Base-by-base conservation (phyloP, 768 basidiomycete species). In the Lentinula aciculospora region DNA sequence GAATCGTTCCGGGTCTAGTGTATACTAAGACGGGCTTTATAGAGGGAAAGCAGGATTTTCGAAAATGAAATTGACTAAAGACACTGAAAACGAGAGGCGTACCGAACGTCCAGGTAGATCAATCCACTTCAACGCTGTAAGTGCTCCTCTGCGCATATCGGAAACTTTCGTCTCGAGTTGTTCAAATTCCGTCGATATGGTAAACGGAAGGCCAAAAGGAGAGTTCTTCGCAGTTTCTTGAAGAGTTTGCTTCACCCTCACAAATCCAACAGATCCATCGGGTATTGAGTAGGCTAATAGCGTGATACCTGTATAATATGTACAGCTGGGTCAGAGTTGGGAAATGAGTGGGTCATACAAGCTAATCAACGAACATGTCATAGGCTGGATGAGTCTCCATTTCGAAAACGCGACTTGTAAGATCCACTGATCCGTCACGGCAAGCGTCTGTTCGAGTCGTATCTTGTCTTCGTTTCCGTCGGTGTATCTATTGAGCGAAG, bases 41-140 rank as follows among this genome's bases (percentile, higher is more conserved):
- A 19, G n/a, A 19, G 23, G 21, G 7, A 13, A 21, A 7, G 15
- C 3, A 55, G n/a, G 21, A 12, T 28, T n/a, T n/a, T n/a, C n/a
- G n/a, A n/a, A n/a, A n/a, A n/a, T n/a, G 44, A 42, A 34, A 54
- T 49, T 40, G n/a, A 23, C 53, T 44, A 60, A 58, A 7, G 29
- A 45, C 60, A 39, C n/a, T n/a, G n/a, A n/a, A n/a, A n/a, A n/a
- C n/a, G n/a, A n/a, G n/a, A n/a, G n/a, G 65, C 75, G 65, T 60
- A 84, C 83, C 46, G 65, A 68, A 59, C 70, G 66, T 28, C 66
- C 65, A 29, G 71, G 65, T 29, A 71, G 56, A 51, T 76, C 65
- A 1, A 88, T 60, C 87, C 88, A 89, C 54, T 72, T 69, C 62
- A 92, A 67, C 5, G 79, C 78, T 13, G 81, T 84, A 39, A 83